Evolutionary conservation across 169 alveolate species (phyloP), one percentile per base, ranked within the genome.

Genomic region (Eimeria praecox): DNA sequence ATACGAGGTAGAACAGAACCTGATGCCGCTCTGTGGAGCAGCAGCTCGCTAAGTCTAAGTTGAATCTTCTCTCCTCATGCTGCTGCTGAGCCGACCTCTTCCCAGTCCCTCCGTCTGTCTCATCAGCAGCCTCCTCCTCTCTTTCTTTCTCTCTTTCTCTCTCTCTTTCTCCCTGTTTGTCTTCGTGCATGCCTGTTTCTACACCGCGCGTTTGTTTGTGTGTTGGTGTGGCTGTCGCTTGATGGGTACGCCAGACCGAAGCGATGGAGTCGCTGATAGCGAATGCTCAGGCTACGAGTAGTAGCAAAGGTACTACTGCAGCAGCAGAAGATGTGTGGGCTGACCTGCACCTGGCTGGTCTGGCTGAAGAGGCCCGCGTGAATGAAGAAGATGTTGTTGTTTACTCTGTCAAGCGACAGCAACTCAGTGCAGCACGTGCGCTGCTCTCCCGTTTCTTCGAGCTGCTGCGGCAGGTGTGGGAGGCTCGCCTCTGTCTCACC

Each of bases 381-480:
- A 33, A 54, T 35, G 77, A 85, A 44, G 92, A 85, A 12, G 92
- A 85, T 38, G 35, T 85, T 16, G 92, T 85, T n/a, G 92, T 85
- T 56, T 85, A 85, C 54, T 54, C 62, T 18, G 92, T 49, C 16
- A 85, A 56, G 92, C 92, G 77, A 24, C 33, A 33, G 56, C 73
- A 33, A 38, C 62, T 85, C 80, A 33, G 22, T 52, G 73, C 92
- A 12, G 77, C 92, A 18, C 73, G 77, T 33, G 35, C 35, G 27
- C 0, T 85, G 54, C 62, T 85, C 2, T 42, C 77, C 3, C 20
- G 77, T 40, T 85, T 85, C 66, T 42, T 85, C 18, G 92, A 85
- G 92, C 44, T 85, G 92, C 20, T 85, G 30, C 77, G 77, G 59
- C 92, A 85, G 56, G 92, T 85, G 40, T 85, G 92, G 92, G 78